These are phyloP conservation scores for Datura wrightii DNA, from an alignment of 257 asterid species.

Conservation along the genomic window DNA sequence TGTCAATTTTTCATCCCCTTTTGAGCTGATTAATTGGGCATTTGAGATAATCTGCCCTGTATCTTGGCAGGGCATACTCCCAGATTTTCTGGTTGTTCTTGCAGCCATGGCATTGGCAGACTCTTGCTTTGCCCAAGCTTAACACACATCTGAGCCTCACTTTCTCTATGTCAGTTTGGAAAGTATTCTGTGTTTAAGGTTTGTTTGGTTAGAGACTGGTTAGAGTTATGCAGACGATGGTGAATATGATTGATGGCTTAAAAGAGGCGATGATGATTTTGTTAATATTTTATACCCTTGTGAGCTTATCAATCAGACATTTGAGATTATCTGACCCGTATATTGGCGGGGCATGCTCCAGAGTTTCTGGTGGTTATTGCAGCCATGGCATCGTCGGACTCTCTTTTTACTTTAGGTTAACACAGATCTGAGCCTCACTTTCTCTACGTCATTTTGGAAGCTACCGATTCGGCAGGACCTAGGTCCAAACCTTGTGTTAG, in stretches of 20 bases:
- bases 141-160: background rate
- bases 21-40: background rate
- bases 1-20: background rate
- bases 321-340: background rate
- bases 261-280: background rate
- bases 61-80: slow-evolving; percentile 39
- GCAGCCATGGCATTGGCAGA: slow-evolving; percentile 35
- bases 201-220: background rate
- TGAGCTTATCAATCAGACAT: background rate
- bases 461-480: background rate
- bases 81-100: slow-evolving; percentile 28
- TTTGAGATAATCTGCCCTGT: slow-evolving; percentile 26
- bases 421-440: slow-evolving; percentile 32
- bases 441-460: background rate
- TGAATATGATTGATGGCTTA: background rate
- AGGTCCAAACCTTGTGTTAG: background rate
- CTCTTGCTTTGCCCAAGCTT: background rate
- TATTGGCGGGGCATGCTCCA: slow-evolving; percentile 1
- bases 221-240: background rate
- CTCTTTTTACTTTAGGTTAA: slow-evolving; percentile 12
- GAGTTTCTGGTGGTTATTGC: slow-evolving; percentile 35
- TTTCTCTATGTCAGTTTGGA: background rate
- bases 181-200: background rate
- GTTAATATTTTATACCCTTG: background rate
- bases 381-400: slow-evolving; percentile 37